Percentiles rank a stretch among this genome's conserved stretches.
Conservation (phyloP, 140 eudicot species). For the Flaveria floridana region DNA sequence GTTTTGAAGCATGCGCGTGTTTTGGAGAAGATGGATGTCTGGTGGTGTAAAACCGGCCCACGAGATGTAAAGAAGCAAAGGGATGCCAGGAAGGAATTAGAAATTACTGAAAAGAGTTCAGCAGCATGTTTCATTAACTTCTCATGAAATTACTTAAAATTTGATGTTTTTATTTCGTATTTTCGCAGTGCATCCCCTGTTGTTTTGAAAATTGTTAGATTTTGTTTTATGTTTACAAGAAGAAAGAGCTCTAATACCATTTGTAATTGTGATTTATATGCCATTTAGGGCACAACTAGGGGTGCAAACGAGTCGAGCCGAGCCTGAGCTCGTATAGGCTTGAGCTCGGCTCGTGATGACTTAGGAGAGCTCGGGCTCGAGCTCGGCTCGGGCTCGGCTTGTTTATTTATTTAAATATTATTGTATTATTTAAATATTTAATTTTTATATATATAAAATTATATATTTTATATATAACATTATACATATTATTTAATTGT, state of each 20-base stretch:
- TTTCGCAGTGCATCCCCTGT: neutral
- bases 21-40: slow-evolving; percentile 40
- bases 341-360: no score
- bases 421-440: no score
- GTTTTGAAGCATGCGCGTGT: slow-evolving; percentile 33
- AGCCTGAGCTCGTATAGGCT: no score
- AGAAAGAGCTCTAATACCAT: neutral
- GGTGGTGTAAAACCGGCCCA: slow-evolving; percentile 28
- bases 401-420: no score
- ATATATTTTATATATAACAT: no score
- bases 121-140: slow-evolving; percentile 24
- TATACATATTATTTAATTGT: no score
- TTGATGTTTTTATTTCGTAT: neutral
- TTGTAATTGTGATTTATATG: neutral
- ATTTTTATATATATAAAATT: no score
- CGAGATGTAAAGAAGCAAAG: slow-evolving; percentile 26
- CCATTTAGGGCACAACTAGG: no score
- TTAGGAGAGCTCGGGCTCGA: no score
- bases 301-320: no score
- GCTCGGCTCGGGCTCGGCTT: no score
- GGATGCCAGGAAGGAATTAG: slow-evolving; percentile 23
- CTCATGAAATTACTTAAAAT: neutral
- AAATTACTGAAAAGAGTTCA: slow-evolving; percentile 12
- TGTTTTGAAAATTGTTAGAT: slow-evolving; percentile 10
- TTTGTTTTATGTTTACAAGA: neutral